phyloP scores from a whole-genome alignment of 352 stramenopile genomes.

The Ochromonadaceae sp. region DNA sequence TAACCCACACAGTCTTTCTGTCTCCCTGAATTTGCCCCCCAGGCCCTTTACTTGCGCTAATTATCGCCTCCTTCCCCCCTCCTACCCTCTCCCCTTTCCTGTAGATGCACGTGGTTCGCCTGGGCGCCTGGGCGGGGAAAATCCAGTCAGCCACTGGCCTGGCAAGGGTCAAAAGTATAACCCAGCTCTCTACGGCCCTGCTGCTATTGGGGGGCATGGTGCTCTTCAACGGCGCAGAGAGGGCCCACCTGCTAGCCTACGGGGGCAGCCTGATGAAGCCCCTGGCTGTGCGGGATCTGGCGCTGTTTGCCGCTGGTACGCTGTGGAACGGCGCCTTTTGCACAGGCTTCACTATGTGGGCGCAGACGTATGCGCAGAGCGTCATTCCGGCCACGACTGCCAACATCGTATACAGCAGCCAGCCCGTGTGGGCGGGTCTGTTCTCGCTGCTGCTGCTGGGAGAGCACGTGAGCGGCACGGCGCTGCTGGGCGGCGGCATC shows the following conservation, averaged over 20 bases:
- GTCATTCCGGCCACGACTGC: too few relatives aligned
- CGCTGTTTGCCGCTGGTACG: conserved; percentile 6
- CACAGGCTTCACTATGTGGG: conserved; percentile 25
- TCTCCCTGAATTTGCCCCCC: too few relatives aligned
- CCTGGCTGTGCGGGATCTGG: neutral
- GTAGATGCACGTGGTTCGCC: too few relatives aligned
- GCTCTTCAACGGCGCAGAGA: conserved; percentile 12
- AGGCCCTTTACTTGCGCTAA: too few relatives aligned
- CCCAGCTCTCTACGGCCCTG: conserved; percentile 18
- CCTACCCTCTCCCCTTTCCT: too few relatives aligned
- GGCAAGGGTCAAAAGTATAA: conserved; percentile 18
- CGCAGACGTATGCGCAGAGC: conserved; percentile 27
- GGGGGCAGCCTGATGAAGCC: neutral
- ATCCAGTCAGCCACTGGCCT: conserved; percentile 17
- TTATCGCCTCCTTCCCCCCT: too few relatives aligned
- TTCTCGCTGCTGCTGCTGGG: too few relatives aligned
- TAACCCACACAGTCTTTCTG: too few relatives aligned
- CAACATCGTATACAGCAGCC: too few relatives aligned
- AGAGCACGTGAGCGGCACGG: too few relatives aligned
- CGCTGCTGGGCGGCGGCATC: too few relatives aligned
- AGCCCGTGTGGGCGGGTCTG: too few relatives aligned
- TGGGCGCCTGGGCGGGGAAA: neutral
- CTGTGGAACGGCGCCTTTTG: conserved; percentile 28
- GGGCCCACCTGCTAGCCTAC: conserved; percentile 15
- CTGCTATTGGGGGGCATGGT: conserved; percentile 16